Base-by-base conservation (phyloP, 441 rosid genomes). In the Hypseocharis bilobata region DNA sequence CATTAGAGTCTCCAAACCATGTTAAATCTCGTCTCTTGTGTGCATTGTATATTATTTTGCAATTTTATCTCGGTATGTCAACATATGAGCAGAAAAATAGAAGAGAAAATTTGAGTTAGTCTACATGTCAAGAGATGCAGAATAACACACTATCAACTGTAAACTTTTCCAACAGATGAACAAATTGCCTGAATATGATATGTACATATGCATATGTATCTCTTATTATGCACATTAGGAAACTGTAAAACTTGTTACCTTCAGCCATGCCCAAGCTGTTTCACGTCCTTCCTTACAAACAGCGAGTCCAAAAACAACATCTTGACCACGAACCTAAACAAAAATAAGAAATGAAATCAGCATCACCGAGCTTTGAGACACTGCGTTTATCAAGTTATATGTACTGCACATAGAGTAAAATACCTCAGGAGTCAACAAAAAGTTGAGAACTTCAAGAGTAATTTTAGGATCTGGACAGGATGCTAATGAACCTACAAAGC, bases 191-290 rank as follows among this genome's bases (percentile, higher is more conserved):
- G 59, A 14, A 54, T 54, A 54, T 23, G n/a, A 54, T 23, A 54
- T 25, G 14, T 25, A 25, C 23, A 54, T 17, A 23, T 54, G 29
- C 23, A 54, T 17, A 23, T 54, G 29, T 27, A 25, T 6, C 6
- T 11, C 14, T 45, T 45, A 7, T 25, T 54, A 54, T 0, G 59
- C 30, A n/a, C 29, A 10, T 23, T 10, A 27, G 25, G 28, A 25
- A 38, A 49, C 2, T 28, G 32, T 38, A 32, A n/a, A 22, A 3
- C 38, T 22, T 49, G 16, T 60, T 75, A 86, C 92, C 89, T 80
- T 76, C 65, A 92, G 78, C 98, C 98, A 92, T 60, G 68, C 76
- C 98, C 98, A 89, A 40, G 98, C 93, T 23, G 81, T 85, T 81
- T 89, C 96, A 68, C 93, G 86, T 52, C 96, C 96, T 85, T 92